Conservation (phyloP, 345 rosid species). For the Citrus sp. region DNA sequence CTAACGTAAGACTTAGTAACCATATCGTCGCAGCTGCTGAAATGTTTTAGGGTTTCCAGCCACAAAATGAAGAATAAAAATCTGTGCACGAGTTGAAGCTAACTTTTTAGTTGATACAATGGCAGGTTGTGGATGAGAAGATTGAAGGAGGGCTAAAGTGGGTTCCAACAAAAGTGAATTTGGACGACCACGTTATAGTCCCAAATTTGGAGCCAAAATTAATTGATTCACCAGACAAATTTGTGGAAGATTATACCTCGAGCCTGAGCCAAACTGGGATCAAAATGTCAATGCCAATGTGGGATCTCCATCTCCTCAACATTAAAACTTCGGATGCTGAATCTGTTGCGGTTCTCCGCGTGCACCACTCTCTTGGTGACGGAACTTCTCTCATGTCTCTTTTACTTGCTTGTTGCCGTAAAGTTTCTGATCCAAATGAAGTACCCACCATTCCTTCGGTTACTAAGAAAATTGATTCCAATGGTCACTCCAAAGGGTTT, state of each 20-base stretch:
- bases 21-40: too few species aligned
- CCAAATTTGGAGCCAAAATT: slow-evolving; percentile 6
- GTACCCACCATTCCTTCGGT: slow-evolving; percentile 17
- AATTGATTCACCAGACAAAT: slow-evolving; percentile 14
- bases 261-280: slow-evolving; percentile 17
- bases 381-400: slow-evolving; percentile 39
- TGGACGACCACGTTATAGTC: slow-evolving; percentile 31
- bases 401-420: slow-evolving; percentile 26
- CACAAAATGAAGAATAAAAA: too few species aligned
- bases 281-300: slow-evolving; percentile 31
- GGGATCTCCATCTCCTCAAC: slow-evolving; percentile 46
- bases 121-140: slow-evolving; percentile 24
- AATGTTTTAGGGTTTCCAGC: too few species aligned
- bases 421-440: slow-evolving; percentile 19
- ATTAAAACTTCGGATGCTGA: slow-evolving; percentile 30
- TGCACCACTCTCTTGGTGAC: slow-evolving; percentile 46
- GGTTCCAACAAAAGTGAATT: slow-evolving; percentile 29
- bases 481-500: not conserved
- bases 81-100: too few species aligned
- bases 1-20: too few species aligned
- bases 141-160: slow-evolving; percentile 26
- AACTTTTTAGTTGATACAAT: not conserved
- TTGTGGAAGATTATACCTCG: slow-evolving; percentile 33
- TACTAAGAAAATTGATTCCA: not conserved
- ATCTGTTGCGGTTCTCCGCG: slow-evolving; percentile 18